A percentile compares a stretch with the other conserved stretches of the same genome.
Evolutionary conservation across 2,329 filamentous ascomycete genomes (phyloP).

Genomic region (Ilyonectria robusta): DNA sequence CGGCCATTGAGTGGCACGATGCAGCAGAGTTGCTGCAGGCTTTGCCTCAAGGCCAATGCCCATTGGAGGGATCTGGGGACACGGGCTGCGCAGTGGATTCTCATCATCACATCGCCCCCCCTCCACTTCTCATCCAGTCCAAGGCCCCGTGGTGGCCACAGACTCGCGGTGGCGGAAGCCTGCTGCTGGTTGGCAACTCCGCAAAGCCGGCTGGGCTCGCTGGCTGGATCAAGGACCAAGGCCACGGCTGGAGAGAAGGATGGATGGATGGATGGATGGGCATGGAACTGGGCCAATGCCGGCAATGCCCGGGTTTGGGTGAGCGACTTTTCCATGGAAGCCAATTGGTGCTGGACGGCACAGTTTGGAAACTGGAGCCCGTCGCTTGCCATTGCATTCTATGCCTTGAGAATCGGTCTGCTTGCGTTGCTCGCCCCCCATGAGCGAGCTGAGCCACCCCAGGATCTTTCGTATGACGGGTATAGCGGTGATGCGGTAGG

Average conservation of each 20-base stretch:
- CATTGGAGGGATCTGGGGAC: constrained; percentile 46
- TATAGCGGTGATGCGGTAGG: constrained; percentile 27
- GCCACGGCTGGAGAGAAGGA: constrained; percentile 20
- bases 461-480: constrained; percentile 35
- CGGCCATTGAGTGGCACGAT: constrained; percentile 42
- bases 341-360: constrained; percentile 37
- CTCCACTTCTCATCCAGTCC: constrained; percentile 47
- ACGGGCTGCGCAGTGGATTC: constrained; percentile 45
- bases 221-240: constrained; percentile 28
- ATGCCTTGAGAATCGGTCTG: constrained; percentile 34
- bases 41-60: constrained; percentile 43
- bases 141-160: constrained; percentile 36
- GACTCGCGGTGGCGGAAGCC: constrained; percentile 33
- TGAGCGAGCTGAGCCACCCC: constrained; percentile 26
- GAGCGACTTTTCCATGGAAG: constrained; percentile 34
- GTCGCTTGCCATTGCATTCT: constrained; percentile 9
- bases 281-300: constrained; percentile 31
- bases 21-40: constrained; percentile 45
- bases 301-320: constrained; percentile 32
- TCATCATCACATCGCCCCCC: constrained; percentile 40
- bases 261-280: constrained; percentile 25
- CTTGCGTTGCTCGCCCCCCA: constrained; percentile 25
- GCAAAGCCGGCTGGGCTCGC: constrained; percentile 33
- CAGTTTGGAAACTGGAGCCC: not conserved
- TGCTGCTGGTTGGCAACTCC: constrained; percentile 33